Evolutionary conservation across 352 stramenopile species (phyloP), one percentile per base, ranked within the genome.

Genomic region (Pythium phragmiticola): DNA sequence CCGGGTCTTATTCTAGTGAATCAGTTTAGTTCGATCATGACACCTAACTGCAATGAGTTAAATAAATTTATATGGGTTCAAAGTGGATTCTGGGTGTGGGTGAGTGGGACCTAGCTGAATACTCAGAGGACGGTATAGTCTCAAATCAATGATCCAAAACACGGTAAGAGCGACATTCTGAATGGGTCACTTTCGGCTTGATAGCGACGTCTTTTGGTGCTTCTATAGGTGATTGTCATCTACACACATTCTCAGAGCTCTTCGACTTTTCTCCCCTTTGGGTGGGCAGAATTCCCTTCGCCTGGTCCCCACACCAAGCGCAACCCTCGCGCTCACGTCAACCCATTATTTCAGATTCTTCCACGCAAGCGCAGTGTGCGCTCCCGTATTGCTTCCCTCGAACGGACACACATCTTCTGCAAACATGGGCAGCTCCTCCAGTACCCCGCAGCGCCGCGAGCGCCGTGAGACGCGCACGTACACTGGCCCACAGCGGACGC

Each of bases 391-490:
- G 1, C 34, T 23, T 7, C 46, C 19, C 19, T 52, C 16, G 34
- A 17, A 16, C 33, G 19, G 9, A 21, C 30, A 48, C 47, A 5
- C 19, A 50, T 43, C 37, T 33, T 50, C 16, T 53, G 21, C 14
- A 9, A 26, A 17, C 45, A 81, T 78, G 73, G 73, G 71, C 34
- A 81, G 66, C 63, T 76, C 70, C 16, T 47, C 72, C 7, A 78
- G 60, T 42, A 51, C 41, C 0, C 23, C 48, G 17, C 39, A 54
- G 4, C 23, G 26, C 41, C 53, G 26, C 26, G 26, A 41, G 8
- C 63, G 61, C 28, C 63, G 56, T 28, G 67, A 68, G n/a, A 71
- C 55, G 21, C 45, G 55, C 23, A 88, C 79, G 16, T 59, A 78
- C 63, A 80, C 76, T 0, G 75, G 76, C 14, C 76, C 76, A 21